Base-by-base conservation (phyloP, 805 yeast genomes). In the Spathaspora hagerdaliae region DNA sequence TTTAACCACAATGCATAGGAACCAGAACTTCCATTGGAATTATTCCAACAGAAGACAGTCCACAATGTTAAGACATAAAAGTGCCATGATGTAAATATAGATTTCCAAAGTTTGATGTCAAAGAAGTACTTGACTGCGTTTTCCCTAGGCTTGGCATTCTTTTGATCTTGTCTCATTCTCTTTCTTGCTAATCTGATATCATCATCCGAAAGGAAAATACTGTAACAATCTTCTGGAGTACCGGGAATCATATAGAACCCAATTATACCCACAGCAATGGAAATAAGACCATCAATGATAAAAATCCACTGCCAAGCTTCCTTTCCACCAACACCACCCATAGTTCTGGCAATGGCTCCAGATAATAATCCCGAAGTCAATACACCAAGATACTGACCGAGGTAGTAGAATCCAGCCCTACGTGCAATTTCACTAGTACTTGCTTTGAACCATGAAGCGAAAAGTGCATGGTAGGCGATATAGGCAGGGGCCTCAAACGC, bases 231-330 rank as follows among this genome's bases (percentile, higher is more conserved):
- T 42, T 71, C 63, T 6, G 89, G 88, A 14, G 86, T 83, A 41
- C 88, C 89, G 8, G 89, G 90, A 49, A 82, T 63, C 54, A 71
- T 52, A 55, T 75, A 78, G 47, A 73, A 69, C 0, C 85, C 86
- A 42, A 78, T 48, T 6, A 83, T 9, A 6, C 83, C 85, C 33
- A 84, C 76, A 2, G 72, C 79, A 27, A 83, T 55, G 5, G 85
- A 78, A 41, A 85, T 73, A 40, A 78, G 55, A 10, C 83, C 83
- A 58, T 83, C 87, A 49, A 85, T 72, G 39, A 85, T 78, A 55
- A 81, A 84, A 58, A 81, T 78, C 89, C 89, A 85, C 67, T 82
- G 72, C 89, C 89, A 85, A 11, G 87, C 81, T 7, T 73, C 71
- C 10, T 78, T 63, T 0, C 87, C 87, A 39, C 60, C 56, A 9